These are phyloP conservation scores for Moricandia moricandioides DNA, from an alignment of 345 rosid genomes.

Conservation along the genomic window DNA sequence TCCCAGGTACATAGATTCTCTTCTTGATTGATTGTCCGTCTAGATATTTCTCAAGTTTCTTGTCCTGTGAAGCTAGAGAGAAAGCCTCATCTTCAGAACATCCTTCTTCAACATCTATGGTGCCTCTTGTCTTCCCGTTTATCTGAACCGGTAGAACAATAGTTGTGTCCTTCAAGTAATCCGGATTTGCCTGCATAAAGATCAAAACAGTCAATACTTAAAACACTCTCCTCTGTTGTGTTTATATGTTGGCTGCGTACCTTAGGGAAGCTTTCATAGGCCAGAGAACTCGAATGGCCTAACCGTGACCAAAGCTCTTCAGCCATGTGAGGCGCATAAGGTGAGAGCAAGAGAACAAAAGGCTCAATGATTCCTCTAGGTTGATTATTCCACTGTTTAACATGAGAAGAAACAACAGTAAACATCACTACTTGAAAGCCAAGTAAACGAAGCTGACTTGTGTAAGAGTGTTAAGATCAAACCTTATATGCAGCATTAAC, in stretches of 20 bases:
- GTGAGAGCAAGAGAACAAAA: conserved; percentile 75
- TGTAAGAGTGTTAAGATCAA: background rate
- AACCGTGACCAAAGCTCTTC: conserved; percentile 95
- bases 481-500: conserved; percentile 90
- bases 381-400: conserved; percentile 72
- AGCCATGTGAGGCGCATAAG: conserved; percentile 93
- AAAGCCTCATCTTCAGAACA: conserved; percentile 88
- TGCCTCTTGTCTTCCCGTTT: conserved; percentile 94
- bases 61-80: conserved; percentile 56
- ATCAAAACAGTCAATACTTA: conserved; percentile 15
- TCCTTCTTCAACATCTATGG: conserved; percentile 79
- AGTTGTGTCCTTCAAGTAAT: conserved; percentile 65
- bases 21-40: conserved; percentile 64
- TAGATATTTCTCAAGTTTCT: conserved; percentile 61
- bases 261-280: conserved; percentile 67
- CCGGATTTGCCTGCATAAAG: conserved; percentile 60
- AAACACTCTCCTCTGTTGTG: background rate
- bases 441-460: background rate
- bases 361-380: conserved; percentile 65
- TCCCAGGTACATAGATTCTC: conserved; percentile 75
- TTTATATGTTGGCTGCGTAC: conserved; percentile 26
- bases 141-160: conserved; percentile 82
- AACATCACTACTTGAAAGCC: background rate
- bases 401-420: conserved; percentile 12
- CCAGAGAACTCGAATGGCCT: conserved; percentile 63